These are phyloP conservation scores for Lasiosphaeria ovina DNA, from an alignment of 495 filamentous ascomycete species.

Conservation along the genomic window DNA sequence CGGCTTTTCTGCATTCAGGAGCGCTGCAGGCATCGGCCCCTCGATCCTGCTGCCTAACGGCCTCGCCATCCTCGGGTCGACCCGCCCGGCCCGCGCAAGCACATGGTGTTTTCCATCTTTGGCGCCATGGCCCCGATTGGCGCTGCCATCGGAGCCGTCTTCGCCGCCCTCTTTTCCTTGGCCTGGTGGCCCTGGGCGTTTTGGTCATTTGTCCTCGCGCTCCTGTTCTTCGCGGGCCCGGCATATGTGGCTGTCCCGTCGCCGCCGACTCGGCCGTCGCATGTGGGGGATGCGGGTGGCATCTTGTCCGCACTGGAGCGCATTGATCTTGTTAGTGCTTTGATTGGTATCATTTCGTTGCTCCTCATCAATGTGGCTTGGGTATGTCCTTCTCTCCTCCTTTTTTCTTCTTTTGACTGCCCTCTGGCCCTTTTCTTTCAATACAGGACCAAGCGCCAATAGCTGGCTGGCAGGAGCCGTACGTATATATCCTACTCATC, in stretches of 20 bases:
- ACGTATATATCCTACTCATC: constrained; percentile 55
- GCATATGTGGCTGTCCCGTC: constrained; percentile 45
- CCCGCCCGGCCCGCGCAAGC: constrained; percentile 53
- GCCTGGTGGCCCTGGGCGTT: constrained; percentile 69
- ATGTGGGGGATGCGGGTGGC: constrained; percentile 1
- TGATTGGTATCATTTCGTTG: constrained; percentile 54
- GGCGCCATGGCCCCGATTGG: constrained; percentile 61
- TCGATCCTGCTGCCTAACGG: constrained; percentile 62
- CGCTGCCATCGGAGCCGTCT: constrained; percentile 47
- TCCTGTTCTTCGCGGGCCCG: constrained; percentile 41
- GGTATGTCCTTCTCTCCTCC: constrained; percentile 15
- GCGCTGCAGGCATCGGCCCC: constrained; percentile 59
- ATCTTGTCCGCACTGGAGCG: constrained; percentile 22
- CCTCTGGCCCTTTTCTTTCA: neutral
- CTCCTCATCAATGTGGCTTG: constrained; percentile 58
- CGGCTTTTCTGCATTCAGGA: constrained; percentile 19
- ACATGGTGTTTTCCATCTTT: constrained; percentile 63
- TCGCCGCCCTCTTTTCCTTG: constrained; percentile 52
- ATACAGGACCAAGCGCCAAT: constrained; percentile 53
- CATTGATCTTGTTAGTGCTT: constrained; percentile 51
- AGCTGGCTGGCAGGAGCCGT: constrained; percentile 56
- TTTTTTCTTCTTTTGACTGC: neutral
- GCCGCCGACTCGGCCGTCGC: constrained; percentile 24
- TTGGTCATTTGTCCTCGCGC: constrained; percentile 54
- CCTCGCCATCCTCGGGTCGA: constrained; percentile 55